Base-by-base conservation (phyloP, 768 basidiomycete genomes). In the Tylopilus intermedius region DNA sequence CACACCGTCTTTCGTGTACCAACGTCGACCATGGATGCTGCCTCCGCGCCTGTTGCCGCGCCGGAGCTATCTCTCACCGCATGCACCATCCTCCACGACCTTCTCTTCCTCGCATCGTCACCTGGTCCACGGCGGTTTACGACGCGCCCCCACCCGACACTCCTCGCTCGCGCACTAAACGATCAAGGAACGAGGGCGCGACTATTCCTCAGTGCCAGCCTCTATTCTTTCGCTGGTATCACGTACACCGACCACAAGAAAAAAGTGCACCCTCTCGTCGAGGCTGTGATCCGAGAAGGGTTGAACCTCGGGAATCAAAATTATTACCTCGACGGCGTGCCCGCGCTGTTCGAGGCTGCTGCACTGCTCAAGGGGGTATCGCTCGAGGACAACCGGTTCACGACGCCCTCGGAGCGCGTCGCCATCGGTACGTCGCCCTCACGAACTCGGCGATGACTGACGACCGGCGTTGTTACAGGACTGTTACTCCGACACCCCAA, bases 301-400 rank as follows among this genome's bases (percentile, higher is more conserved):
- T 69, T 96, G 53, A 97, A 94, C 67, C 76, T 92, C 26, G 90
- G 90, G 9, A 75, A 78, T 18, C 86, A 88, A 60, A 82, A 86
- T 56, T 84, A 89, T 62, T 90, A 81, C 57, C 69, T 88, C 15
- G 88, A 87, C 62, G 91, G 88, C 18, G 80, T 89, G 41, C 88
- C 87, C 3, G 69, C 74, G 1, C 74, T 88, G 2, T 91, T 84
- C 64, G 65, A 71, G 14, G 84, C 83, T 6, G 73, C 78, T 0
- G 48, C 64, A 8, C 48, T 80, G 14, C 54, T 86, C 14, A 62
- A 63, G 47, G 61, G 61, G 14, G 45, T 68, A 22, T 65, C 69
- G 4, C 59, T 74, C 38, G 63, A 64, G 38, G 59, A 64, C 33
- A 64, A 66, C 21, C 71, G 60, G 49, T 75, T 76, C 45, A 66